Conservation (phyloP, 2,329 filamentous ascomycete species). For the Aspergillus candidus region DNA sequence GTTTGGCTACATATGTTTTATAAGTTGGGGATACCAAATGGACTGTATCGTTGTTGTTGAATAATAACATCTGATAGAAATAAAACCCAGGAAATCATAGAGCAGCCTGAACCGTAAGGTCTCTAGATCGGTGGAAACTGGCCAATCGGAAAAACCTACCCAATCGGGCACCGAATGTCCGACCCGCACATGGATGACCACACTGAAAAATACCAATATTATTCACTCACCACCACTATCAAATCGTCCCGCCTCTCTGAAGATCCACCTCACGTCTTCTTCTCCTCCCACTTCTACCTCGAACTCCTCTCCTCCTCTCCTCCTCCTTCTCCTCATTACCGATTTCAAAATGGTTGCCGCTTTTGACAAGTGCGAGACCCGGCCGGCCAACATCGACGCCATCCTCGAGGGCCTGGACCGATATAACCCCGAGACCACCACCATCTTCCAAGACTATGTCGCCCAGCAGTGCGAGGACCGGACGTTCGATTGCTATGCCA, state of each 20-base stretch:
- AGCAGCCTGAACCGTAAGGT: too few relatives aligned
- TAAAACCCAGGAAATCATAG: too few relatives aligned
- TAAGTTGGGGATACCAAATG: too few relatives aligned
- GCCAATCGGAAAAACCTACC: slow-evolving; percentile 14
- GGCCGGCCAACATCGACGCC: slow-evolving; percentile 82
- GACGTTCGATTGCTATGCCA: slow-evolving; percentile 93
- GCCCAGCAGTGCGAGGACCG: slow-evolving; percentile 90
- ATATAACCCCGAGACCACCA: slow-evolving; percentile 96
- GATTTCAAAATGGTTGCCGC: slow-evolving; percentile 33
- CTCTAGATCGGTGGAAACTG: background rate
- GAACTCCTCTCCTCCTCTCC: background rate
- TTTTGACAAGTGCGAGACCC: slow-evolving; percentile 84
- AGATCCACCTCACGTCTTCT: slow-evolving; percentile 3
- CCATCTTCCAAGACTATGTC: slow-evolving; percentile 90
- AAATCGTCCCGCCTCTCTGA: slow-evolving; percentile 10
- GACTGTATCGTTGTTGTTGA: too few relatives aligned
- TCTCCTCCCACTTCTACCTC: background rate
- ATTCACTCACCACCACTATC: slow-evolving; percentile 7
- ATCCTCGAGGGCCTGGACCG: slow-evolving; percentile 97
- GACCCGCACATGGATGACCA: slow-evolving; percentile 18
- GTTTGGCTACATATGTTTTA: too few relatives aligned
- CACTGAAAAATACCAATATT: slow-evolving; percentile 22
- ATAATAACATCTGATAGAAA: too few relatives aligned
- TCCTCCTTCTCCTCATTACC: slow-evolving; percentile 1
- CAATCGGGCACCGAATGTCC: slow-evolving; percentile 4